Base-by-base conservation (phyloP, 1,139 yeast genomes). In the Yamadazyma epiphylla region DNA sequence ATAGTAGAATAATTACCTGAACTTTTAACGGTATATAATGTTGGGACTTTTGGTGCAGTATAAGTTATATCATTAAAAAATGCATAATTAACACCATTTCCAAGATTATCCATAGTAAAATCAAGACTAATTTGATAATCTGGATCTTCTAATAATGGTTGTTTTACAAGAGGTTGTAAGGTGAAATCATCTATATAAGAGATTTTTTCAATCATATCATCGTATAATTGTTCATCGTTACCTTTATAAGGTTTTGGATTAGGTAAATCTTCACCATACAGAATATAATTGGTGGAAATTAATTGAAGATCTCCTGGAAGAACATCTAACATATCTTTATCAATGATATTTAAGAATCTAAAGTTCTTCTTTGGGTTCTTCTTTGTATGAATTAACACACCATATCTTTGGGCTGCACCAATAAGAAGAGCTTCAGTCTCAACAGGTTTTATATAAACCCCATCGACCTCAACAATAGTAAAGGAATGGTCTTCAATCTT, bases 51-150 rank as follows among this genome's bases (percentile, higher is more conserved):
- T 35, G 96, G 95, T 22, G 74, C 55, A 15, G 75, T 68, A 59
- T 75, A 89, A n/a, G 94, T 70, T 43, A 80, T 67, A 54, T 83
- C 80, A 67, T 88, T 86, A 77, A 89, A 86, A 60, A 88, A 80
- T 7, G 96, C 96, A 53, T 88, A 89, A 60, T 84, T 86, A 37
- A 83, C 68, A 57, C 97, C 97, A 53, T 86, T 69, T 27, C 69
- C 74, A 54, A 89, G 68, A 60, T 83, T 84, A 53, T 80, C 80
- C 95, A 88, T 87, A 24, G 61, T 54, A 38, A 89, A 85, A 43
- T 77, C 77, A 26, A 89, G 60, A 10, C 72, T 70, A 43, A 88
- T 69, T 32, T 68, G 68, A 46, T 74, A 67, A 52, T 86, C 95
- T 9, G 86, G 75, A 13, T 80, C 85, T 24, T 74, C 81, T 22